A percentile compares a stretch with the other conserved stretches of the same genome.
Evolutionary conservation across 208 protist genomes (phyloP).

Genomic region (Crithidia sp.): DNA sequence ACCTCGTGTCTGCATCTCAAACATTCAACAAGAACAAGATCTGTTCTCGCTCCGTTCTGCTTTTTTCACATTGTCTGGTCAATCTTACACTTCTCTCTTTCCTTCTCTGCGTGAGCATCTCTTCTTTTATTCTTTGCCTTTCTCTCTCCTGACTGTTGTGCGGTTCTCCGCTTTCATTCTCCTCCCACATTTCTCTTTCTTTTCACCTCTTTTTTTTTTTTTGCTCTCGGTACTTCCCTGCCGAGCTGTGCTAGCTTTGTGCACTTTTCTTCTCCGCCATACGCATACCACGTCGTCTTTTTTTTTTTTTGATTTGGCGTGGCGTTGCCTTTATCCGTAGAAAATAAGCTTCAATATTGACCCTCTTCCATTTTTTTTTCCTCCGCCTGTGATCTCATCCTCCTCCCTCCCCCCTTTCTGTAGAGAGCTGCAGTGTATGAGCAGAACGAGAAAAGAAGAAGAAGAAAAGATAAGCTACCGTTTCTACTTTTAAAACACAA

Average conservation of each 20-base stretch:
- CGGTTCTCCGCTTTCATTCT: background rate
- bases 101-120: background rate
- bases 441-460: too few relatives aligned
- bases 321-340: too few relatives aligned
- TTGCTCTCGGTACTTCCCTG: background rate
- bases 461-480: too few relatives aligned
- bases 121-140: background rate
- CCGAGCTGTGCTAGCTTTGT: too few relatives aligned
- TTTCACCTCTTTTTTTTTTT: background rate
- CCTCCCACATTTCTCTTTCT: background rate
- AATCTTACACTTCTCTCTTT: too few relatives aligned
- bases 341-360: too few relatives aligned
- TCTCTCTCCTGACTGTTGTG: background rate
- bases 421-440: too few relatives aligned
- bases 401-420: background rate
- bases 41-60: too few relatives aligned
- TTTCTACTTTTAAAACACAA: background rate
- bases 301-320: background rate
- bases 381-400: background rate
- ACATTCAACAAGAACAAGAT: too few relatives aligned
- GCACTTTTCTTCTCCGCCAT: background rate
- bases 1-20: too few relatives aligned
- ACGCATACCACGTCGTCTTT: background rate
- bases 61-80: too few relatives aligned
- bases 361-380: slow-evolving; percentile 4